Base-by-base conservation (phyloP, 164 flowering plant genomes). In the Houttuynia cordata region DNA sequence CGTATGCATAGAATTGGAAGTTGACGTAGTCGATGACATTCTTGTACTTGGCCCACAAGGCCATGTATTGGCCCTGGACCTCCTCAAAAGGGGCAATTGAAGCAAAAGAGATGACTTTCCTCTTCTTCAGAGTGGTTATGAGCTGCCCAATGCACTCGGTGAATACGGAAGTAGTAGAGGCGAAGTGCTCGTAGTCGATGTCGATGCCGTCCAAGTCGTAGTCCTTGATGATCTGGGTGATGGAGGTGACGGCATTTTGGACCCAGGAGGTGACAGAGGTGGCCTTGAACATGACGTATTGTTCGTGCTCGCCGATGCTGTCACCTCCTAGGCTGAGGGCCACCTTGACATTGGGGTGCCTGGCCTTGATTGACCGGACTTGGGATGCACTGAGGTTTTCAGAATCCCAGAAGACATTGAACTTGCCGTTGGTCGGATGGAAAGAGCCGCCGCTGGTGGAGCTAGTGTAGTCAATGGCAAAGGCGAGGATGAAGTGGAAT, bases 401-500 rank as follows among this genome's bases (percentile, higher is more conserved):
- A 2, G 71, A 45, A 63, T 81, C 85, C 83, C 88, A 83, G 52
- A 75, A 83, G 25, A 78, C n/a, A 50, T 74, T 73, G 72, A 83
- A 81, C 13, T 71, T 64, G 7, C 88, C 92, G 22, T 81, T 80
- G 21, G 85, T 83, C n/a, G 84, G 79, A 1, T 20, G 7, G 24
- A 83, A 68, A 24, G 78, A 62, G n/a, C n/a, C n/a, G n/a, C n/a
- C n/a, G n/a, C n/a, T n/a, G 2, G 69, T 53, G 0, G 78, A 71
- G 56, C 75, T 63, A 15, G 79, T 74, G 75, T 83, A 85, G 57
- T 85, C 91, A 8, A 83, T 81, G 57, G 80, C 85, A 23, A 82
- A 82, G 12, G 91, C 58, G 15, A 82, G 85, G 51, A 84, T 75
- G 78, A 77, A 84, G 66, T 84, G 83, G 70, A 79, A 80, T 3